Percentiles rank a stretch among this genome's conserved stretches.
Conservation (phyloP, 2,329 filamentous ascomycete genomes). For the Talaromyces sp. region DNA sequence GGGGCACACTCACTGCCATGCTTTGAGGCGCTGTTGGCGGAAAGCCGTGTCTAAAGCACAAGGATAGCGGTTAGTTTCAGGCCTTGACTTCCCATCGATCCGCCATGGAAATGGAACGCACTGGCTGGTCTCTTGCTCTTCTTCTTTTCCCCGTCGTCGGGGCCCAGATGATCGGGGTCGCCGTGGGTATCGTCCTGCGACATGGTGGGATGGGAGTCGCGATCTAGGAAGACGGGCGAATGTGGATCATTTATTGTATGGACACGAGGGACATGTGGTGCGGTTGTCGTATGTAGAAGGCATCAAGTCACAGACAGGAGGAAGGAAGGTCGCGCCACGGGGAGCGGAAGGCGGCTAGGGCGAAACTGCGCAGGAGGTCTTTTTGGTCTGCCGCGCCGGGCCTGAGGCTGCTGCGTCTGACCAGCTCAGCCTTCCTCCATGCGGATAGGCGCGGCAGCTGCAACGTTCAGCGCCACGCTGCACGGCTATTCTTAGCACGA, state of each 20-base stretch:
- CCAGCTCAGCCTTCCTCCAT: background rate
- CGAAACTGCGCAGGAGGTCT: constrained; percentile 1
- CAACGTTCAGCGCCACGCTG: background rate
- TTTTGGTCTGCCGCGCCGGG: background rate
- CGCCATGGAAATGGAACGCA: constrained; percentile 39
- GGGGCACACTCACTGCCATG: constrained; percentile 77
- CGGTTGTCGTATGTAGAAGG: background rate
- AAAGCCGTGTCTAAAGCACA: constrained; percentile 76
- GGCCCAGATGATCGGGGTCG: constrained; percentile 37
- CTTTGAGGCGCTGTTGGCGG: constrained; percentile 91
- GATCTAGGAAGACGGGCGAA: background rate
- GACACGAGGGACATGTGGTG: background rate
- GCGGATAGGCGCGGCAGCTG: background rate
- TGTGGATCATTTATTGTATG: background rate
- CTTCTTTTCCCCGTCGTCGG: constrained; percentile 58
- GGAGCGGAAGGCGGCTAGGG: background rate
- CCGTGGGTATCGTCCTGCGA: constrained; percentile 42
- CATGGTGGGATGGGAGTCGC: constrained; percentile 30
- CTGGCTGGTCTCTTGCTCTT: constrained; percentile 91
- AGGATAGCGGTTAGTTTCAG: background rate
- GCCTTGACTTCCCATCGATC: too few species aligned
- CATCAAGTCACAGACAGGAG: background rate
- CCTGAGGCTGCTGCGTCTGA: background rate
- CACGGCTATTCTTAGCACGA: background rate
- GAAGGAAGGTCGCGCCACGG: background rate